Evolutionary conservation across 1,284 basidiomycete species (phyloP), one percentile per base, ranked within the genome.

Genomic region (Leccinum pachyderme): DNA sequence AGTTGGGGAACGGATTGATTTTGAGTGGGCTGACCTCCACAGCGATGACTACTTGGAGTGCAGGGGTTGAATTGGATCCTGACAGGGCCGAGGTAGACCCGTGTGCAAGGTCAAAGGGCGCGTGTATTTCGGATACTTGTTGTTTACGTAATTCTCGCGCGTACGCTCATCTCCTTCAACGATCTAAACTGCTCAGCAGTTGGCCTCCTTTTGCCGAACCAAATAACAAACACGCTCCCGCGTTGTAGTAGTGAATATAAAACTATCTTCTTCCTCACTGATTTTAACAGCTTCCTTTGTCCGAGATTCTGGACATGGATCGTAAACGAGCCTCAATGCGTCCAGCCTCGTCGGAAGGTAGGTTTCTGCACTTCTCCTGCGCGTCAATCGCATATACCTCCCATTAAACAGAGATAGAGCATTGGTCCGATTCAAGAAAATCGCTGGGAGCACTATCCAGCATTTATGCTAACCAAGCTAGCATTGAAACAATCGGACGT

Each of bases 361-460:
- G 37, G 68, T 73, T 71, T 65, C 53, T 71, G 66, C 63, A 62
- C 59, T 51, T 47, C 47, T 48, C 53, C 33, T 45, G 51, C 51
- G 47, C 52, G 54, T 44, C 39, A 33, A 49, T 57, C 46, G 54
- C 45, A 49, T 49, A 54, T 52, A 49, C n/a, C 28, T 31, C 48
- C 41, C 15, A 45, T 53, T 22, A 28, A 53, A 58, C 69, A 89
- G 87, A 89, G 74, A 73, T 85, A 61, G 80, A 86, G 58, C 86
- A 77, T 65, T 89, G 88, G 89, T 76, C 81, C 53, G 84, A 82
- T 67, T 83, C 85, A 35, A 76, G 80, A 39, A 71, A 76, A 52
- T 81, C 83, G 37, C 68, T 90, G 55, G 77, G 73, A 57, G 70
- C 73, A 18, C 73, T 90, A 37, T 80, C 83, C 9, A 73, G 72